Base-by-base conservation (phyloP, 1,139 yeast species). In the Pichia kudriavzevii region DNA sequence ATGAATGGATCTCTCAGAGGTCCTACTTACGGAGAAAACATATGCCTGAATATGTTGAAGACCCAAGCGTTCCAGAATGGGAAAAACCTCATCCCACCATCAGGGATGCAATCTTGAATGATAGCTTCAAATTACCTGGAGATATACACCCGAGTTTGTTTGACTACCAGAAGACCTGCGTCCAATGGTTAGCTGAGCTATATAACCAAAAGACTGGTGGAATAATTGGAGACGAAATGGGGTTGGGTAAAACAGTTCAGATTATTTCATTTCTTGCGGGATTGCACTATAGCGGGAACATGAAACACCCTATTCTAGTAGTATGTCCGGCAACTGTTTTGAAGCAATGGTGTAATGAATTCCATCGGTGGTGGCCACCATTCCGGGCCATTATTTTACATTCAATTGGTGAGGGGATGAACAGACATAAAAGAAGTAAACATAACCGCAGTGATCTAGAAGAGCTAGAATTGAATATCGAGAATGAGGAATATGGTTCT, bases 291-390 rank as follows among this genome's bases (percentile, higher is more conserved):
- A 82, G 94, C 13, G 79, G 80, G 0, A 61, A 73, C 35, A 60
- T 91, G 5, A 69, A 73, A 16, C 81, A 80, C 31, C 98, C 98
- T 0, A 80, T 82, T 0, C 55, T 91, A 24, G 70, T 91, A 27
- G 96, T 91, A 0, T 94, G 95, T 40, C 98, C 98, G 0, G 97
- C 98, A 0, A 91, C 98, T 0, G 96, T 91, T 0, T 65, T 91
- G 69, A 81, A 76, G 43, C 98, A 91, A 53, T 91, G 98, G 98
- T 94, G 88, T 5, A 81, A 79, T 44, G 98, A 91, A 56, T 77
- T 91, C 38, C 98, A 91, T 50, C 70, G 80, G 32, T 91, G 98
- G 98, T 91, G 97, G 97, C 97, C 98, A 2, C 88, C 96, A 0
- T 66, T 93, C 20, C 61, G 98, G 40, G 77, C 91, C 13, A 78